These are phyloP conservation scores for Eucalyptus lansdowneana DNA, from an alignment of 345 rosid species.

Conservation along the genomic window DNA sequence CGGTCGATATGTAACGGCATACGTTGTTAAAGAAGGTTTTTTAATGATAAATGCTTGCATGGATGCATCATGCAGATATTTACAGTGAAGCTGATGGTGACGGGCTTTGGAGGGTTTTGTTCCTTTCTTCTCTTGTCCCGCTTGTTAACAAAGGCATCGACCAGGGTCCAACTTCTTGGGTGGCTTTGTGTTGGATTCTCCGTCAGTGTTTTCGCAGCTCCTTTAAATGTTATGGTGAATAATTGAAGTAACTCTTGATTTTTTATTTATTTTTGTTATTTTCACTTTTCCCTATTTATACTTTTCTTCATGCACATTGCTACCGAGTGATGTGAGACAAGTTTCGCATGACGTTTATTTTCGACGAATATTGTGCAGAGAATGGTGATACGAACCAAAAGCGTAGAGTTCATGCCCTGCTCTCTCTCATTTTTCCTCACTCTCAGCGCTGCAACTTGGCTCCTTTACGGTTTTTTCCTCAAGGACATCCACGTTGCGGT, in stretches of 20 bases:
- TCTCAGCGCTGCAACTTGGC: constrained; percentile 24
- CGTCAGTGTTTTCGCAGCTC: constrained; percentile 16
- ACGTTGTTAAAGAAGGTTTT: not conserved
- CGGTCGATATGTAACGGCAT: not conserved
- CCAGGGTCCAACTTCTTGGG: constrained; percentile 37
- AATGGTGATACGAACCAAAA: not conserved
- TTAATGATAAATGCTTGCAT: not conserved
- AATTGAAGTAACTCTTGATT: not conserved
- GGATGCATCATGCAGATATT: constrained; percentile 24
- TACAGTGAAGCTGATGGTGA: constrained; percentile 31
- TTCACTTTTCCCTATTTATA: not conserved
- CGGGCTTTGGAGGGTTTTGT: constrained; percentile 51
- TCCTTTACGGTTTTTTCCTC: constrained; percentile 10
- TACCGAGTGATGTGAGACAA: not conserved
- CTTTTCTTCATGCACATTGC: not conserved
- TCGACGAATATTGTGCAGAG: not conserved
- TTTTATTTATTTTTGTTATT: not conserved
- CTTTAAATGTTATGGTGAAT: constrained; percentile 32
- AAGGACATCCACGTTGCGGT: constrained; percentile 20
- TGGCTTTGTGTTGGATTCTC: constrained; percentile 24
- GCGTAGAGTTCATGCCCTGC: constrained; percentile 11
- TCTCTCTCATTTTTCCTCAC: constrained; percentile 4
- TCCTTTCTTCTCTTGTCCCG: constrained; percentile 26
- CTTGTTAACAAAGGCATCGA: constrained; percentile 4
- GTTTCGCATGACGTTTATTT: not conserved